Conservation (phyloP, 2,329 filamentous ascomycete genomes). For the Arthrobotrys sinensis region DNA sequence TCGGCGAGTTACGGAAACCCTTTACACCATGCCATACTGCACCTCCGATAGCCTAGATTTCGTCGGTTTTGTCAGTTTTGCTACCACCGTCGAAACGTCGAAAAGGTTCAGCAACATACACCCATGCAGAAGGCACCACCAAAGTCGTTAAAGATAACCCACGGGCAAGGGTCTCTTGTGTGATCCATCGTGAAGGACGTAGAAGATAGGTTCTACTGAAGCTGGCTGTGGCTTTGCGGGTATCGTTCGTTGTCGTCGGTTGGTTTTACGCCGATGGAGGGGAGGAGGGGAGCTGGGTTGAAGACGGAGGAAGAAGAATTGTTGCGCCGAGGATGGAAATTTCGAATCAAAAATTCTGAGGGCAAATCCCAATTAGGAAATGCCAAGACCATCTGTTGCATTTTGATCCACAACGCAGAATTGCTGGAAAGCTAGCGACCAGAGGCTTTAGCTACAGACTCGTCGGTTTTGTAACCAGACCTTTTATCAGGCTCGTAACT, state of each 20-base stretch:
- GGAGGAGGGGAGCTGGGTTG: slow-evolving; percentile 18
- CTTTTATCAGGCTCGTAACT: too few species aligned
- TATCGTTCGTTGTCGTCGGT: slow-evolving; percentile 15
- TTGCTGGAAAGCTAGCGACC: too few species aligned
- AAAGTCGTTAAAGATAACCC: slow-evolving; percentile 96
- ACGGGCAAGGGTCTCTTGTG: slow-evolving; percentile 95
- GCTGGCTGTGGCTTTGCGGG: slow-evolving; percentile 10
- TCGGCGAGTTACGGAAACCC: slow-evolving; percentile 86
- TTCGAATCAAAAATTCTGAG: slow-evolving; percentile 19
- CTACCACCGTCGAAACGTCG: not conserved
- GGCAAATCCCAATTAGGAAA: not conserved
- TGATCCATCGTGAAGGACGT: slow-evolving; percentile 81
- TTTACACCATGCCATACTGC: slow-evolving; percentile 98
- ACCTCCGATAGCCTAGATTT: slow-evolving; percentile 78
- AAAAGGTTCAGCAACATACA: slow-evolving; percentile 73
- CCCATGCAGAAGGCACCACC: slow-evolving; percentile 98
- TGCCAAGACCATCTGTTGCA: not conserved
- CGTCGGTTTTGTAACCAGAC: too few species aligned
- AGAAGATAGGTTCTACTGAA: slow-evolving; percentile 13
- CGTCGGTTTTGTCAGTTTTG: slow-evolving; percentile 41
- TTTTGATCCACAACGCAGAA: slow-evolving; percentile 2
- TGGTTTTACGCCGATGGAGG: slow-evolving; percentile 14
- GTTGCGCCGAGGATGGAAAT: slow-evolving; percentile 31
- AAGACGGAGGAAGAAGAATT: slow-evolving; percentile 32
- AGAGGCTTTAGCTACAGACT: too few species aligned